These are phyloP conservation scores for Boeremia lycopersici DNA, from an alignment of 2,329 filamentous ascomycete species.

Conservation along the genomic window DNA sequence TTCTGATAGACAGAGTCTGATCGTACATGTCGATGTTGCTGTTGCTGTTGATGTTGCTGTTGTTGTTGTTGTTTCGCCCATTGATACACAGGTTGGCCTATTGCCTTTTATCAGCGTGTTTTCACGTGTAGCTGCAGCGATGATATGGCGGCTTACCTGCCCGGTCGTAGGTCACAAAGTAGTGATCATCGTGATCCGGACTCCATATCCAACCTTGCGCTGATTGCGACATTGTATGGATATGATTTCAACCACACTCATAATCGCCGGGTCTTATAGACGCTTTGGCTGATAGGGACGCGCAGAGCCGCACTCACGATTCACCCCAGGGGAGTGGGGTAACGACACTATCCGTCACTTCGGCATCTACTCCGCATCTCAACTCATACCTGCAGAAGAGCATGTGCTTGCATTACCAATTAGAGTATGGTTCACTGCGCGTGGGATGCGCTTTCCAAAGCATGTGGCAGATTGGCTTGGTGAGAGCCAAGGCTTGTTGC, in stretches of 20 bases:
- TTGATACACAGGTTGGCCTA: background rate
- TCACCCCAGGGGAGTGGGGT: background rate
- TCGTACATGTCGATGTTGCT: background rate
- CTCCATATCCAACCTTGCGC: slow-evolving; percentile 1
- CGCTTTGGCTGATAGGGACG: background rate
- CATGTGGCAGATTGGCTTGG: background rate
- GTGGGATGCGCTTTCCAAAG: background rate
- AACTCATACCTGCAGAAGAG: background rate
- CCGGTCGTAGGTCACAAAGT: background rate
- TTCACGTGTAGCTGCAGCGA: too few species aligned
- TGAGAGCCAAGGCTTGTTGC: background rate
- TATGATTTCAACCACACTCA: background rate
- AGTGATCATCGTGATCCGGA: background rate
- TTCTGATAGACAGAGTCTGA: background rate
- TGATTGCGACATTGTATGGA: background rate
- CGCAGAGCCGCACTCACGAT: background rate
- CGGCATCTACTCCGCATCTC: background rate
- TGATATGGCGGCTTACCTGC: too few species aligned
- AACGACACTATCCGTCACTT: background rate
- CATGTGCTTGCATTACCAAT: background rate
- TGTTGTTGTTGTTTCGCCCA: background rate
- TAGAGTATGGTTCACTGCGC: background rate
- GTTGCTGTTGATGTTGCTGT: background rate
- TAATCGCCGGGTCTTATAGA: background rate
- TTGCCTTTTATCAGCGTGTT: background rate